A percentile compares a stretch with the other conserved stretches of the same genome.
Evolutionary conservation across 768 basidiomycete genomes (phyloP).

Genomic region (Termitomyces sp.): DNA sequence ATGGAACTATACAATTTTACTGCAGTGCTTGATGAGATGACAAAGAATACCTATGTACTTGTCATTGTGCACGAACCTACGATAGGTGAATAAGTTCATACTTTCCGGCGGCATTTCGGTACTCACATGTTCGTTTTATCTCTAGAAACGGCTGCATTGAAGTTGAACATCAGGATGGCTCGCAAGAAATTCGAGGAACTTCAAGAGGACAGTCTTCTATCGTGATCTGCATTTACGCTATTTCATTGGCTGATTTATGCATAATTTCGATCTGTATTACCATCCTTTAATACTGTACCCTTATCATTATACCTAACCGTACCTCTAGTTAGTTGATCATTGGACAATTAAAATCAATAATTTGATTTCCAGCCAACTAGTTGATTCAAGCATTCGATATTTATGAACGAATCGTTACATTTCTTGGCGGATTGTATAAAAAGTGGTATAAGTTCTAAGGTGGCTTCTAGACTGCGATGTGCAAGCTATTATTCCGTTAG

Average conservation of each 20-base stretch:
- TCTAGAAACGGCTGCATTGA: conserved; percentile 83
- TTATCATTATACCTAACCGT: not conserved
- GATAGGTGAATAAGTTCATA: conserved; percentile 50
- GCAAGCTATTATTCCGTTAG: not conserved
- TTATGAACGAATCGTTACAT: too few relatives aligned
- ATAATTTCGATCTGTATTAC: conserved; percentile 2
- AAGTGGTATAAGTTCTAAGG: not conserved
- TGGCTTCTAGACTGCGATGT: too few relatives aligned
- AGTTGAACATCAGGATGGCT: conserved; percentile 83
- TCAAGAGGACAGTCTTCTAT: conserved; percentile 60
- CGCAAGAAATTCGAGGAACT: conserved; percentile 87
- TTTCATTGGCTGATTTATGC: conserved; percentile 4
- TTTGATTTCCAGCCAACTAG: not conserved
- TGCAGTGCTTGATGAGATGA: conserved; percentile 88
- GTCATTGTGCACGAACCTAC: conserved; percentile 85
- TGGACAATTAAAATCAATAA: not conserved
- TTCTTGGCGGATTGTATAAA: not conserved
- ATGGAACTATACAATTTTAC: conserved; percentile 84
- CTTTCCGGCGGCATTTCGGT: not conserved
- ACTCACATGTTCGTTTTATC: not conserved
- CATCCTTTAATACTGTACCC: conserved; percentile 3
- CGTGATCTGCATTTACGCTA: conserved; percentile 15
- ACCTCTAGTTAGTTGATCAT: not conserved
- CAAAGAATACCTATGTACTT: conserved; percentile 88
- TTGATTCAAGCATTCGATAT: not conserved